A percentile compares a stretch with the other conserved stretches of the same genome.
Evolutionary conservation across 805 yeast species (phyloP).

Genomic region (Barnettozyma siamensis): DNA sequence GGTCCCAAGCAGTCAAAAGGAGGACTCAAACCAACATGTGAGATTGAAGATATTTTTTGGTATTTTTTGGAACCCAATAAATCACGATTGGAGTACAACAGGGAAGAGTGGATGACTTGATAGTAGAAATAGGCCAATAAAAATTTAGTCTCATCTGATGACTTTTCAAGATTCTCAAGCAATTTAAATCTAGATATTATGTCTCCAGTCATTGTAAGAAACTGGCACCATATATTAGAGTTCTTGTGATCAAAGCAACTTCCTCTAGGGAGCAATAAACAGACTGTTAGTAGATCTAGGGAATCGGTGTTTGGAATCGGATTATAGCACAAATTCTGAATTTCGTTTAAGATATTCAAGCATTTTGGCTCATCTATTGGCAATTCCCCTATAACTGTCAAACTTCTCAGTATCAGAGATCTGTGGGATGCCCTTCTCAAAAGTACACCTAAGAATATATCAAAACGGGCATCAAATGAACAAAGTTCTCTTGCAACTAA

Average conservation of each 20-base stretch:
- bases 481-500: neutral
- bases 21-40: neutral
- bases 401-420: slow-evolving; percentile 1
- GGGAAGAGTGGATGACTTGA: slow-evolving; percentile 2
- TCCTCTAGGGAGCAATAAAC: neutral
- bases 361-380: neutral
- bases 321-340: neutral
- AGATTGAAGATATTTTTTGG: neutral
- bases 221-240: slow-evolving; percentile 2
- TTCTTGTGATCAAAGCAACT: neutral
- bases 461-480: slow-evolving; percentile 4
- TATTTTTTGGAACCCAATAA: neutral
- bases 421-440: neutral
- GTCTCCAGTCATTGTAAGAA: neutral
- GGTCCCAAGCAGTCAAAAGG: slow-evolving; percentile 2
- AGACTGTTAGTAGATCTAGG: neutral
- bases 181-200: slow-evolving; percentile 1
- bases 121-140: neutral
- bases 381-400: neutral
- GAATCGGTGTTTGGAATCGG: neutral
- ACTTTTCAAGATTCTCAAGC: neutral
- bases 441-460: neutral
- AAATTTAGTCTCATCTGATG: neutral
- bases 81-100: neutral
- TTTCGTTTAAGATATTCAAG: neutral